Base-by-base conservation (phyloP, 2,329 filamentous ascomycete species). In the Albifimbria verrucaria region DNA sequence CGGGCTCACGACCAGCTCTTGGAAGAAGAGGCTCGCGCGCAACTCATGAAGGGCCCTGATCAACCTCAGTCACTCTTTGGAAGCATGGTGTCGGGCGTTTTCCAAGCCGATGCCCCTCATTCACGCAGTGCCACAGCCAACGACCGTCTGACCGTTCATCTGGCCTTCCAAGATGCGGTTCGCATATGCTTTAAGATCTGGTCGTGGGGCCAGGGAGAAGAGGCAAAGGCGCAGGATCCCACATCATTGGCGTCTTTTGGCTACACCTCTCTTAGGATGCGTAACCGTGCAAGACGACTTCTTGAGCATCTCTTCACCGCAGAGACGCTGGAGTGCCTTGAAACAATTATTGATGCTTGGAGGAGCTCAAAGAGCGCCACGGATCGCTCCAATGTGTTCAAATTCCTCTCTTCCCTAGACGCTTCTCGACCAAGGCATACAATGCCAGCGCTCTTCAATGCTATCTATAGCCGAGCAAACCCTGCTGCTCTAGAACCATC, bases 111-210 rank as follows among this genome's bases (percentile, higher is more conserved):
- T 54, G 78, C 83, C 1, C 85, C 82, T 2, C 89, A 92, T 55
- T 81, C 85, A n/a, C 86, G 92, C 48, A 91, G 87, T 54, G 85
- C 87, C 7, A 92, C 90, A n/a, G 92, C 92, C 9, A 99, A 97
- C 64, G 93, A 94, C 62, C 85, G 93, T 45, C 78, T 99, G 21
- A 97, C 94, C 0, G 93, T 99, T 20, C 79, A 97, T 43, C 78
- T 99, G n/a, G 95, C 92, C 11, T 96, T 99, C 67, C 93, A 97
- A 69, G 95, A 99, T 68, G 91, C 92, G 1, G 90, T 97, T 54
- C 85, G 91, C 22, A 89, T 96, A 48, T 96, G 92, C 69, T 95
- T 96, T 67, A 85, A 80, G 12, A 96, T 99, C 50, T 99, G 95
- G 94, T 89, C 90, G 1, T 99, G 94, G 93, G 90, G 89, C 6